These are phyloP conservation scores for Monosporascus sp. DNA, from an alignment of 2,329 filamentous ascomycete species.

Conservation along the genomic window DNA sequence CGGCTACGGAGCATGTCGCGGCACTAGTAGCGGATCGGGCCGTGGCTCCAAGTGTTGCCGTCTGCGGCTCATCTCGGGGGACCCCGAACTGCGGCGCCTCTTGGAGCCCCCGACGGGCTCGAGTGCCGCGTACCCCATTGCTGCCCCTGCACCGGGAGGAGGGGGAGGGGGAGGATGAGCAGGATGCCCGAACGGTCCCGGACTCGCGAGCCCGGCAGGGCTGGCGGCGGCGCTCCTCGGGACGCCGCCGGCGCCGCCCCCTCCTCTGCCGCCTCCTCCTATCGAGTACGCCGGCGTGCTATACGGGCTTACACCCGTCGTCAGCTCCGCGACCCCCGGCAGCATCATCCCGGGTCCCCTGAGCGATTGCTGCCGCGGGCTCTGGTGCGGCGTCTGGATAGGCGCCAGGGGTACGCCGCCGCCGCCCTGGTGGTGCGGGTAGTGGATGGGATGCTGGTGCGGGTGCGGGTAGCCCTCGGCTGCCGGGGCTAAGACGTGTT, in stretches of 20 bases:
- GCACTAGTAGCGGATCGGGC: background rate
- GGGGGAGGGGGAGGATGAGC: conserved; percentile 16
- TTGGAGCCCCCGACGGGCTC: conserved; percentile 41
- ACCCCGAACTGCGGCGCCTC: conserved; percentile 47
- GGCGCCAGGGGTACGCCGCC: background rate
- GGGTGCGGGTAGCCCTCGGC: background rate
- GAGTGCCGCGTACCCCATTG: conserved; percentile 29
- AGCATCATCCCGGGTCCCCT: conserved; percentile 38
- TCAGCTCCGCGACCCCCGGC: conserved; percentile 59
- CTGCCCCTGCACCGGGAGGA: background rate
- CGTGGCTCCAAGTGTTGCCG: background rate
- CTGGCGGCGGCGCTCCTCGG: conserved; percentile 31
- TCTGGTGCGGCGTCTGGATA: conserved; percentile 16
- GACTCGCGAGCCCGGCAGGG: conserved; percentile 33
- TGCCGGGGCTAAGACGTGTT: conserved; percentile 14
- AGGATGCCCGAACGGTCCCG: conserved; percentile 32
- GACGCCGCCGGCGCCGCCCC: too few species aligned
- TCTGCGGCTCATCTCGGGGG: conserved; percentile 8
- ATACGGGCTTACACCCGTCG: conserved; percentile 58
- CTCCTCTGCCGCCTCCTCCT: conserved; percentile 16
- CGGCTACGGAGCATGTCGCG: too few species aligned
- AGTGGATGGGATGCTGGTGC: background rate
- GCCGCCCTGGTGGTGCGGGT: background rate
- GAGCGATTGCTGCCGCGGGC: conserved; percentile 30
- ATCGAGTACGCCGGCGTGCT: conserved; percentile 51